phyloP scores from a whole-genome alignment of 257 asterid genomes.

The Solanum peruvianum region DNA sequence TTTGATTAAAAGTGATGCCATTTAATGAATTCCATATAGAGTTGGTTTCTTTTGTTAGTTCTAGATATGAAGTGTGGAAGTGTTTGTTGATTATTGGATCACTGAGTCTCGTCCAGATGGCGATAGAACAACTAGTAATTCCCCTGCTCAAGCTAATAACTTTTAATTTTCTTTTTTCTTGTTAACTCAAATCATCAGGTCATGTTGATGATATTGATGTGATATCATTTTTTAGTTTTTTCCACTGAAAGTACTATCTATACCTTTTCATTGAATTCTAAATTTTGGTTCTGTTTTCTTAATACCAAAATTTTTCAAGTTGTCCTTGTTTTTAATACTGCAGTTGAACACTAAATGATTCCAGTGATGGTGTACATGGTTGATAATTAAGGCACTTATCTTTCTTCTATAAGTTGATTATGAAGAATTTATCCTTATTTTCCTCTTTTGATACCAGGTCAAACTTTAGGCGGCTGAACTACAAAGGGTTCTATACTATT shows the following conservation, averaged over 20 bases:
- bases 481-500: conserved; percentile 57
- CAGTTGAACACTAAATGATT: background rate
- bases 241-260: background rate
- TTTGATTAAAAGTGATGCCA: background rate
- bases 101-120: background rate
- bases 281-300: background rate
- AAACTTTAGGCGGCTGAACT: conserved; percentile 78
- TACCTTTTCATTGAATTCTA: background rate
- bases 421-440: background rate
- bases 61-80: background rate
- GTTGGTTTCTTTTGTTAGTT: background rate
- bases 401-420: background rate
- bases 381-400: background rate
- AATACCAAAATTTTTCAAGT: background rate
- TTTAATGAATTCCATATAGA: background rate
- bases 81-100: background rate
- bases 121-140: background rate
- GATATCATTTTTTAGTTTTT: background rate
- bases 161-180: background rate
- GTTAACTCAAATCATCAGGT: background rate
- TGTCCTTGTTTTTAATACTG: background rate
- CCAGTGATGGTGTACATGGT: background rate
- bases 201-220: background rate
- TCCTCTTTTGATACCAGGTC: conserved; percentile 43
- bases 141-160: background rate